These are phyloP conservation scores for Bjerkandera adusta DNA, from an alignment of 1,284 basidiomycete genomes.

Conservation along the genomic window DNA sequence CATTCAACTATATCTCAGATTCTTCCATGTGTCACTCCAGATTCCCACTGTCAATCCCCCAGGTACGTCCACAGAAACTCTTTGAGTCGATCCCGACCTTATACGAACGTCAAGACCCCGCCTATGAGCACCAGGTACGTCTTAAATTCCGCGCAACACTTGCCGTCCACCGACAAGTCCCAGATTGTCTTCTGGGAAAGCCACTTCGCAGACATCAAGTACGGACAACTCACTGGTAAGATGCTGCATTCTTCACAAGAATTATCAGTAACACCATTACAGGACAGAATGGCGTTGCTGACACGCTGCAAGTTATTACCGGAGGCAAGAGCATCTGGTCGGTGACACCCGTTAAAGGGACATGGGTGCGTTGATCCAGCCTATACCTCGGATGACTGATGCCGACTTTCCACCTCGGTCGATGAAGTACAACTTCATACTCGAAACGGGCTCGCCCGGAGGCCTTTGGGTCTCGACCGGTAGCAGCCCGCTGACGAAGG, in stretches of 20 bases:
- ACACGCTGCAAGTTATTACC: conserved; percentile 26
- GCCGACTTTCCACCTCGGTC: neutral
- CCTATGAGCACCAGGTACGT: conserved; percentile 26
- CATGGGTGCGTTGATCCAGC: conserved; percentile 20
- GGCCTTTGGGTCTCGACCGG: conserved; percentile 30
- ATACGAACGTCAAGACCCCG: conserved; percentile 20
- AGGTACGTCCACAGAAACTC: conserved; percentile 8
- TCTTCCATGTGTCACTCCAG: conserved; percentile 26
- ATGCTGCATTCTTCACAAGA: neutral
- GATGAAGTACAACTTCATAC: conserved; percentile 27
- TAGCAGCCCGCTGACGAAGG: conserved; percentile 22
- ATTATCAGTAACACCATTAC: neutral
- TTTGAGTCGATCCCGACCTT: neutral
- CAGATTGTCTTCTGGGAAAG: conserved; percentile 24
- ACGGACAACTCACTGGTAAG: conserved; percentile 21
- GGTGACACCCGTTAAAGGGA: conserved; percentile 25
- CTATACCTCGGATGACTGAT: neutral
- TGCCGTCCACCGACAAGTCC: neutral
- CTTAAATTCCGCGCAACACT: neutral
- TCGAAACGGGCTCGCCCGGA: conserved; percentile 25
- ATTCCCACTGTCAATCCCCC: conserved; percentile 27
- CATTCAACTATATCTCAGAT: conserved; percentile 6
- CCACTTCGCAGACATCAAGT: conserved; percentile 28
- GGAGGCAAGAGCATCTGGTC: conserved; percentile 27
- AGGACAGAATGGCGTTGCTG: conserved; percentile 25